Evolutionary conservation across 805 yeast genomes (phyloP).

Genomic region (Ogataea paraovalis): DNA sequence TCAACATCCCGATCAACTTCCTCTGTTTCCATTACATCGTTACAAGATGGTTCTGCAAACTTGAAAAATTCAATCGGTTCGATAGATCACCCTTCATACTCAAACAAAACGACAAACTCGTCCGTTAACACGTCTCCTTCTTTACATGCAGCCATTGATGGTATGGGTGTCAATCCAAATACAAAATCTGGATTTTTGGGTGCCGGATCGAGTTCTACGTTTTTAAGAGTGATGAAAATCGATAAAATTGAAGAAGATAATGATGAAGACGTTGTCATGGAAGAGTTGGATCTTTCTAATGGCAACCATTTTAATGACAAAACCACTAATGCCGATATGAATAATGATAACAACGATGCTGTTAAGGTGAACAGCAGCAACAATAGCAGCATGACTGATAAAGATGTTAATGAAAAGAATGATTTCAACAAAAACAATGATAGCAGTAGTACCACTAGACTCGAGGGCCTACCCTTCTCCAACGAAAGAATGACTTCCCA

Average conservation of each 20-base stretch:
- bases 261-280: constrained; percentile 14
- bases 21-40: constrained; percentile 5
- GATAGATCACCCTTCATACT: constrained; percentile 3
- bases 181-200: constrained; percentile 58
- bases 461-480: not conserved
- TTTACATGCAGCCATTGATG: constrained; percentile 38
- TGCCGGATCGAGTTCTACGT: constrained; percentile 55
- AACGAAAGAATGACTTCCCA: constrained; percentile 13
- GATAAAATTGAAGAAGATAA: constrained; percentile 27
- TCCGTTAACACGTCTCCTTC: constrained; percentile 23
- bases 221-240: constrained; percentile 36
- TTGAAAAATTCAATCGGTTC: constrained; percentile 3
- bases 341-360: not conserved
- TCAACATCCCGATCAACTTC: constrained; percentile 16
- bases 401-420: not conserved
- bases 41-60: constrained; percentile 6
- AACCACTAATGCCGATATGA: not conserved
- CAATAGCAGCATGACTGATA: not conserved
- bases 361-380: not conserved
- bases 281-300: constrained; percentile 13
- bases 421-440: not conserved
- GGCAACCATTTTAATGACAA: not conserved
- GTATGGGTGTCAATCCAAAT: constrained; percentile 60
- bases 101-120: constrained; percentile 18
- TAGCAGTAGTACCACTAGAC: not conserved